These are phyloP conservation scores for Periconia sp. DNA, from an alignment of 2,329 filamentous ascomycete species.

Conservation along the genomic window DNA sequence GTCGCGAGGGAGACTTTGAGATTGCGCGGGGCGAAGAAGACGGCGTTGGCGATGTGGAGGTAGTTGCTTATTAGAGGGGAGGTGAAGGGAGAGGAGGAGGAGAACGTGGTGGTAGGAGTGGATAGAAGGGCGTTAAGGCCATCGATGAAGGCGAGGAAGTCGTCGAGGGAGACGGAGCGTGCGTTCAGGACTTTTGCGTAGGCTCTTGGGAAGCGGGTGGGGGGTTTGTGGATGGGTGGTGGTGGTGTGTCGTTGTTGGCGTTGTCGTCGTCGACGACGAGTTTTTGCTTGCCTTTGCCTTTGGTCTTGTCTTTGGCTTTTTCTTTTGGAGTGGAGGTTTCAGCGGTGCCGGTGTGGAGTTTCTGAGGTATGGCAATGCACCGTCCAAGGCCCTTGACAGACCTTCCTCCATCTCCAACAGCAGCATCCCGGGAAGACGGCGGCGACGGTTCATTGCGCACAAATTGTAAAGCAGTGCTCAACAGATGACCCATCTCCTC, in stretches of 20 bases:
- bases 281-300: slow-evolving; percentile 1
- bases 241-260: too few relatives aligned
- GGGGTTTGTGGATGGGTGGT: too few relatives aligned
- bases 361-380: too few relatives aligned
- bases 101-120: not conserved
- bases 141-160: slow-evolving; percentile 37
- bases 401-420: not conserved
- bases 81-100: not conserved
- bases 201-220: slow-evolving; percentile 30
- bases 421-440: too few relatives aligned
- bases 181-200: slow-evolving; percentile 33
- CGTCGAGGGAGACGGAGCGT: slow-evolving; percentile 29
- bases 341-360: too few relatives aligned
- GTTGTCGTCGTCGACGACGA: too few relatives aligned
- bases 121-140: slow-evolving; percentile 32
- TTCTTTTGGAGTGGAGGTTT: too few relatives aligned
- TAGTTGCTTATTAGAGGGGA: slow-evolving; percentile 9
- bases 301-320: slow-evolving; percentile 15
- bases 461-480: too few relatives aligned
- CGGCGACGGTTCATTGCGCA: too few relatives aligned
- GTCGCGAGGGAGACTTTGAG: slow-evolving; percentile 28
- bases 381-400: not conserved
- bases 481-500: too few relatives aligned
- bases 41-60: slow-evolving; percentile 29
- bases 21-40: slow-evolving; percentile 36